Base-by-base conservation (phyloP, 148 eudicot species). In the Agrostemma githago region DNA sequence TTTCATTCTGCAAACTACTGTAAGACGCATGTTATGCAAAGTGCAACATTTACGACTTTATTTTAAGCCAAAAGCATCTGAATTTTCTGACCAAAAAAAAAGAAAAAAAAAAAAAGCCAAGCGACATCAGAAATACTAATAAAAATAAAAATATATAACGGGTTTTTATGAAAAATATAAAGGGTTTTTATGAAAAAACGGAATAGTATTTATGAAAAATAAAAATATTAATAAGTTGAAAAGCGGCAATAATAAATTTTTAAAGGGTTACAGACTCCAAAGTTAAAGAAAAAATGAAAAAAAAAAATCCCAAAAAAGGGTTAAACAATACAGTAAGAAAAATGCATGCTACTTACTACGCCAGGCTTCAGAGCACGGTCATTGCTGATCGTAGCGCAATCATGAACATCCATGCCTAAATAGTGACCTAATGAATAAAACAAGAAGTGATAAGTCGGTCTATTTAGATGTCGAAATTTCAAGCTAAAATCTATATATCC, bases 401-500 rank as follows among this genome's bases (percentile, higher is more conserved):
- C 98, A 82, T 94, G 98, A 72, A 94, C 97, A 79, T 94, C 98
- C 96, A 91, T 94, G 74, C 98, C 98, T 16, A 94, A 85, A 84
- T 87, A 94, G 79, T 94, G 98, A 72, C 98, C 98, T 94, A 76
- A 2, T 72, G 38, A 77, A 70, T 26, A 46, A 44, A 51, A 54
- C 19, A 57, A 15, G 41, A 44, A 72, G 61, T 26, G 68, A 53
- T 73, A 20, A 62, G 76, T 69, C 9, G 17, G 69, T 61, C n/a
- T 43, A 51, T 21, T 21, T 43, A 72, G 14, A 8, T 19, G 40
- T 44, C 66, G 42, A 56, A 75, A 39, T 34, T 58, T 39, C 11
- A 53, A 56, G 26, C 39, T 34, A 42, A 54, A 48, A 39, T 14
- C 72, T 37, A 1, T 38, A 63, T 65, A 68, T 38, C 19, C 48